Conservation (phyloP, 805 yeast genomes). For the Candida easanensis region DNA sequence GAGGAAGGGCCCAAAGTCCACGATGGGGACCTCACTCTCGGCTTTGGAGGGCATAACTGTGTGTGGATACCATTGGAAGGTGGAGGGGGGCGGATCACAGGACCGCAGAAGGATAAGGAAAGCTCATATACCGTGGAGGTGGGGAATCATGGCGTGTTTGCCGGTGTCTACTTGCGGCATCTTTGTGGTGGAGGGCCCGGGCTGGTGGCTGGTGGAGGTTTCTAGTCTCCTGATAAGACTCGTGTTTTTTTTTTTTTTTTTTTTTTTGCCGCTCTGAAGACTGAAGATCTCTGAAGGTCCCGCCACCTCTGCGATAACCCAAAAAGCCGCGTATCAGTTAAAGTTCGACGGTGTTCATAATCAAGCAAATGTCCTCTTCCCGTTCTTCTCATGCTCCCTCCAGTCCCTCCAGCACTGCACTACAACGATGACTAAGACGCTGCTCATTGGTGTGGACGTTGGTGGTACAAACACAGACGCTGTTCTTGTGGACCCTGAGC, state of each 20-base stretch:
- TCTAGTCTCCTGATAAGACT: no score
- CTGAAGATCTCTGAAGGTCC: no score
- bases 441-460: constrained; percentile 45
- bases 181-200: no score
- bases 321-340: no score
- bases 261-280: no score
- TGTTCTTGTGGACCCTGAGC: constrained; percentile 41
- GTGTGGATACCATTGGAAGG: not conserved
- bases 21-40: constrained; percentile 21
- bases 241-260: no score
- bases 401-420: no score
- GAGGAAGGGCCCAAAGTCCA: constrained; percentile 29
- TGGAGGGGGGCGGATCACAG: not conserved
- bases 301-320: no score
- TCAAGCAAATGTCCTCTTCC: not conserved
- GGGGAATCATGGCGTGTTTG: not conserved
- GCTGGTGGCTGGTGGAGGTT: no score
- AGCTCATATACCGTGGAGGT: not conserved
- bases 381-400: constrained; percentile 21
- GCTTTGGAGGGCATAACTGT: not conserved
- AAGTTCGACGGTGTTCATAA: no score
- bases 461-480: constrained; percentile 53
- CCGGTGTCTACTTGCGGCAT: not conserved
- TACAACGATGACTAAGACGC: constrained; percentile 16
- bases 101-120: not conserved